Conservation (phyloP, 2,329 filamentous ascomycete genomes). For the Graphium sp. region DNA sequence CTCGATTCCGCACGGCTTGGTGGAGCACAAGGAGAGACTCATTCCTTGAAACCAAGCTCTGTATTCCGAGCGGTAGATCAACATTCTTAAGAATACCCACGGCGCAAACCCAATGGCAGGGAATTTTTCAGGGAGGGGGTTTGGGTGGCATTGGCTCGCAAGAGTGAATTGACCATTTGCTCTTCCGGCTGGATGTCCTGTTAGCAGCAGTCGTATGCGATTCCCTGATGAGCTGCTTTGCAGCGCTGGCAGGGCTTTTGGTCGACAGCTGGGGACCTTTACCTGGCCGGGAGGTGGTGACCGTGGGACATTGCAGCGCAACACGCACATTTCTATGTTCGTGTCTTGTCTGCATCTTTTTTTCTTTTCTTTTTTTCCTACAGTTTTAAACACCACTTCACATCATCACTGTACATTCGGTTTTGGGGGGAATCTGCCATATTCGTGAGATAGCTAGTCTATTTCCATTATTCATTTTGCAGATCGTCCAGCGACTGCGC, state of each 20-base stretch:
- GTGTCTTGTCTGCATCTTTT: too few species aligned
- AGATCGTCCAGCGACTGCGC: too few species aligned
- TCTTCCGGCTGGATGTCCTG: slow-evolving; percentile 19
- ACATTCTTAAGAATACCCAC: too few species aligned
- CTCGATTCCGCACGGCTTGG: slow-evolving; percentile 57
- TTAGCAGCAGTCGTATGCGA: slow-evolving; percentile 14
- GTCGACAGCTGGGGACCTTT: slow-evolving; percentile 6
- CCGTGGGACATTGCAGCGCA: slow-evolving; percentile 29
- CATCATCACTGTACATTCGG: too few species aligned
- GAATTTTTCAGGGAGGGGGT: slow-evolving; percentile 11
- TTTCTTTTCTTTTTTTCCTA: slow-evolving; percentile 3
- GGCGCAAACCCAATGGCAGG: slow-evolving; percentile 11
- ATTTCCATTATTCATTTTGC: too few species aligned
- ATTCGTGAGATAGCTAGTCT: too few species aligned
- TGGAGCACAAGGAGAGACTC: slow-evolving; percentile 61
- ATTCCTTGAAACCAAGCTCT: slow-evolving; percentile 53
- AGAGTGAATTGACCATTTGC: slow-evolving; percentile 24
- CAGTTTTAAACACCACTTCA: not conserved
- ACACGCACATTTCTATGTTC: too few species aligned
- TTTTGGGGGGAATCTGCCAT: too few species aligned
- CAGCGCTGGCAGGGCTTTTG: slow-evolving; percentile 2
- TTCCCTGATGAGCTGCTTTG: slow-evolving; percentile 4
- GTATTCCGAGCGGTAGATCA: slow-evolving; percentile 60
- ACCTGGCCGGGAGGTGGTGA: slow-evolving; percentile 18
- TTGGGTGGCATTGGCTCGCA: slow-evolving; percentile 3